These are phyloP conservation scores for Cryomyces minteri DNA, from an alignment of 495 filamentous ascomycete species.

Conservation along the genomic window DNA sequence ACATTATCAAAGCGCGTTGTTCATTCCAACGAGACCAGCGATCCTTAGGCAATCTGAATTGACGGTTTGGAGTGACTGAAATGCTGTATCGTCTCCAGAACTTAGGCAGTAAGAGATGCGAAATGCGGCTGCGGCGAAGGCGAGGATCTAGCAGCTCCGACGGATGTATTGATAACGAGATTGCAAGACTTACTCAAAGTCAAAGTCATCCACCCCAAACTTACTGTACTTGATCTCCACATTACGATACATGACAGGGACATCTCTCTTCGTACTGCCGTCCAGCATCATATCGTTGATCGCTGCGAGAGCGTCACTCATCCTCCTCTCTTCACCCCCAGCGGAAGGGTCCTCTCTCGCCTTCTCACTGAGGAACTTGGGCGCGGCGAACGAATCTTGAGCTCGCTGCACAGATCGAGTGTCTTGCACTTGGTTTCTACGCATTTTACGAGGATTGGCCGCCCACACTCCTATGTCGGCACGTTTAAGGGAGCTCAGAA, in stretches of 20 bases:
- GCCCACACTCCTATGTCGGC: constrained; percentile 58
- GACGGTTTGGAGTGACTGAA: no score
- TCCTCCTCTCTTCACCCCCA: constrained; percentile 23
- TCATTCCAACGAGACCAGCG: no score
- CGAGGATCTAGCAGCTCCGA: no score
- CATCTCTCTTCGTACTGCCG: constrained; percentile 41
- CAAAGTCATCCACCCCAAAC: constrained; percentile 94
- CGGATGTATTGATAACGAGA: no score
- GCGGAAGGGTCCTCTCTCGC: constrained; percentile 35
- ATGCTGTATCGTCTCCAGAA: no score
- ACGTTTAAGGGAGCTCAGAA: constrained; percentile 45
- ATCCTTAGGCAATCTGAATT: no score
- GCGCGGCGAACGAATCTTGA: constrained; percentile 35
- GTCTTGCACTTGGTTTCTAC: constrained; percentile 70
- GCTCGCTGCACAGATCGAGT: constrained; percentile 31
- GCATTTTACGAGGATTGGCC: constrained; percentile 51
- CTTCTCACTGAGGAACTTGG: constrained; percentile 89
- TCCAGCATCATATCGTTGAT: constrained; percentile 21
- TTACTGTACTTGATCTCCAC: constrained; percentile 95
- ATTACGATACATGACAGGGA: constrained; percentile 70
- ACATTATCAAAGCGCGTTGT: no score
- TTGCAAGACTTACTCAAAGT: constrained; percentile 53
- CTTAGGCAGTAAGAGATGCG: no score
- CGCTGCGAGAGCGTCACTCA: constrained; percentile 44
- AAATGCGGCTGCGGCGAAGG: no score